Base-by-base conservation (phyloP, 2,329 filamentous ascomycete genomes). In the Diaporthe sp. region DNA sequence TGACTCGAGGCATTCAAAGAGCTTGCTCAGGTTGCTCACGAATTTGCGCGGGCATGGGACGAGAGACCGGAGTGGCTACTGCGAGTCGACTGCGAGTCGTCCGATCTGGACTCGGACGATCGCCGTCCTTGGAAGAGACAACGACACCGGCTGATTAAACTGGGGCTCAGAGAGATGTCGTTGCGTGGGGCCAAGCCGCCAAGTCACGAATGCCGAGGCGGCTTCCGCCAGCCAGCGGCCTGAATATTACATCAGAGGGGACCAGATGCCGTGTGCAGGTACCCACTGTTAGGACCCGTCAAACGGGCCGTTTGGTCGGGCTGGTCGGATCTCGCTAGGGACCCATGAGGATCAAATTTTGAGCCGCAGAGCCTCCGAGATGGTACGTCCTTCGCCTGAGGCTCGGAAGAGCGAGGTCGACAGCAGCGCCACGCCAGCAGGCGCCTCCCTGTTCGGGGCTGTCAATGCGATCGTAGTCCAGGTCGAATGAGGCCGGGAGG, bases 291-390 rank as follows among this genome's bases (percentile, higher is more conserved):
- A 30, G 32, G 68, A 69, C 71, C 74, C 74, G 74, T 75, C 74
- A 75, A 75, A 75, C 74, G 74, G 74, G 44, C 74, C 74, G 74
- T 75, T 75, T 75, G 68, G 56, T 53, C 71, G 74, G 74, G 71
- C 61, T 55, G 22, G 68, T 71, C 71, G 71, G 66, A 42, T 72
- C 68, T 56, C 37, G 61, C 59, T 8, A 72, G 51, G 69, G 32
- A n/a, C 69, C 69, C 70, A 68, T 47, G 30, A 65, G 53, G 44
- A 42, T 63, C n/a, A 70, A 32, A 71, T 71, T 75, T 75, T 75
- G 74, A 75, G 74, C 74, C 74, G 74, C 74, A 75, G 70, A 73
- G 56, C 71, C 32, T 56, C 74, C 74, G 74, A 75, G 53, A 73
- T 75, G 65, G 69, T 53, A 59, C 74, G 71, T 71, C 71, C 70